phyloP scores from a whole-genome alignment of 2,329 filamentous ascomycete genomes.

The Neofusicoccum umdonicola region DNA sequence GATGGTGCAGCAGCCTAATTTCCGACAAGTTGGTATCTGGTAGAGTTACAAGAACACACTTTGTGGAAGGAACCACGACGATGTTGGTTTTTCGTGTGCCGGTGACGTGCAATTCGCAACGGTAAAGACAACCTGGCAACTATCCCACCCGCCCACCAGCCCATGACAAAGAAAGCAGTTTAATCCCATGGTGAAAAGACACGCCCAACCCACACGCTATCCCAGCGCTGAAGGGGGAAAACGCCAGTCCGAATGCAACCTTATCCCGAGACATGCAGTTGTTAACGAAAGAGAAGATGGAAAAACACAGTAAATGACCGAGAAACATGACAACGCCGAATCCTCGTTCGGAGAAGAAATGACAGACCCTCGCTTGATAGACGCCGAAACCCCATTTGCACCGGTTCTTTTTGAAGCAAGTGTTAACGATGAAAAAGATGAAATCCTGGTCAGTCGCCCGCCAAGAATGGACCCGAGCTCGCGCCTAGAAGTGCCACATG shows the following conservation, averaged over 20 bases:
- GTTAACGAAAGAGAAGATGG: not conserved
- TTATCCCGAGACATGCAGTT: slow-evolving; percentile 4
- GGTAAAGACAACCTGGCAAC: too few species aligned
- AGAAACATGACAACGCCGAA: not conserved
- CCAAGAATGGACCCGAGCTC: not conserved
- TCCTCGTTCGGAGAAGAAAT: not conserved
- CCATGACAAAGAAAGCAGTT: not conserved
- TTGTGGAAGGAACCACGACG: too few species aligned
- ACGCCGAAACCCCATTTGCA: not conserved
- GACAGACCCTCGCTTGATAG: not conserved
- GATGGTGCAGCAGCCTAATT: too few species aligned
- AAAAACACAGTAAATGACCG: not conserved
- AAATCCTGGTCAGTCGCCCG: not conserved
- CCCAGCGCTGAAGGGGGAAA: not conserved
- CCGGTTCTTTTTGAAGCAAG: not conserved
- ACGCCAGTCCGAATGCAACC: slow-evolving; percentile 13
- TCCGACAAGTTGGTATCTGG: too few species aligned
- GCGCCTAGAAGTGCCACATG: not conserved
- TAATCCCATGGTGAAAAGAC: not conserved
- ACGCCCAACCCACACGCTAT: not conserved
- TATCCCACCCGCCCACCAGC: too few species aligned
- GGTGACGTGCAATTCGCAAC: too few species aligned
- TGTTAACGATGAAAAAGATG: not conserved
- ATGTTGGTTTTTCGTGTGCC: too few species aligned
- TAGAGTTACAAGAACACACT: too few species aligned